A percentile compares a stretch with the other conserved stretches of the same genome.
Evolutionary conservation across 768 basidiomycete species (phyloP).

Genomic region (Tylopilus balloui): DNA sequence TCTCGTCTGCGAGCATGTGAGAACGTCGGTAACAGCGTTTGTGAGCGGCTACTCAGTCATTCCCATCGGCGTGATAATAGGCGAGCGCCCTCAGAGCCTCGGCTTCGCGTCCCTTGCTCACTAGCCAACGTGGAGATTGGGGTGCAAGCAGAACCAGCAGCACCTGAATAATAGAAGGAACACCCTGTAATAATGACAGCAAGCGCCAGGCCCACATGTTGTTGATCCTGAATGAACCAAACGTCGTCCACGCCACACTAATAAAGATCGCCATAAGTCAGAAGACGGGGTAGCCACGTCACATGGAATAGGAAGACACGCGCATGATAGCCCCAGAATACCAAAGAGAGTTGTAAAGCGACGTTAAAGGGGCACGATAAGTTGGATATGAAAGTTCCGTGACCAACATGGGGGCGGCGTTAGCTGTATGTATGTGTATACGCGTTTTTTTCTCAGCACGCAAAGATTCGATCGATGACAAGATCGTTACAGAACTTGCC

Average conservation of each 20-base stretch:
- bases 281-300: too few species aligned
- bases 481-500: conserved; percentile 30
- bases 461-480: background rate
- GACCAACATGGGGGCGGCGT: conserved; percentile 77
- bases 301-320: conserved; percentile 20
- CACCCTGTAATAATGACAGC: conserved; percentile 66
- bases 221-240: conserved; percentile 67
- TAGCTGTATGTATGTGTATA: conserved; percentile 37
- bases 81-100: conserved; percentile 67
- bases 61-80: conserved; percentile 78
- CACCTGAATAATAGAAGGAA: conserved; percentile 68
- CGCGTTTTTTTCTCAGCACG: background rate
- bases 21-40: background rate
- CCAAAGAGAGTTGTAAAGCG: conserved; percentile 81
- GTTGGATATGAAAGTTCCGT: conserved; percentile 80
- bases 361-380: conserved; percentile 74
- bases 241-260: conserved; percentile 77
- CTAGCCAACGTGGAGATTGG: conserved; percentile 80
- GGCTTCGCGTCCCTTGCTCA: conserved; percentile 67
- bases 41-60: conserved; percentile 39
- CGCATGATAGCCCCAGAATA: conserved; percentile 79
- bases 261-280: background rate
- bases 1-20: conserved; percentile 39
- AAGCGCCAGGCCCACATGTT: conserved; percentile 79
- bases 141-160: conserved; percentile 63